Percentiles rank a stretch among this genome's conserved stretches.
phyloP scores from a whole-genome alignment of 75 land plant species.

The Pseudotsuga menziesii region DNA sequence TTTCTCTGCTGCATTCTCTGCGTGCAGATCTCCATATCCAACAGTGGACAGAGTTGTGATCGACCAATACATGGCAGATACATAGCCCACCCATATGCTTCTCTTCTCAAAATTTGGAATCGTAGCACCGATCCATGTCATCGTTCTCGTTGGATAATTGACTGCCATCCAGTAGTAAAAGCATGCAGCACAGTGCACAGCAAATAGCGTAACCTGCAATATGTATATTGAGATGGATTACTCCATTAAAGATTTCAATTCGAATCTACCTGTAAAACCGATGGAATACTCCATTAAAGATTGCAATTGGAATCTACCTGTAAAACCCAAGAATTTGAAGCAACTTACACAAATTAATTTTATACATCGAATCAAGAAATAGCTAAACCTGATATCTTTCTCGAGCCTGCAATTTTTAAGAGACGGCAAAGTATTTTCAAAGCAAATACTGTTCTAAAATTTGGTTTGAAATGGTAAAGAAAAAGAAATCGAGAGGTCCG shows the following conservation, averaged over 20 bases:
- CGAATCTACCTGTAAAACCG: too few species aligned
- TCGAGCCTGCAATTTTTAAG: conserved; percentile 42
- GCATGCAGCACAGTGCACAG: conserved; percentile 56
- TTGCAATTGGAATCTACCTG: neutral
- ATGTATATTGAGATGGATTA: neutral
- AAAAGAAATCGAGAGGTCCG: neutral
- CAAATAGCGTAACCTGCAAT: conserved; percentile 61
- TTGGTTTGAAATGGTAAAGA: too few species aligned
- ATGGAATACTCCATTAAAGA: neutral
- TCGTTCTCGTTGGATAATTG: conserved; percentile 17
- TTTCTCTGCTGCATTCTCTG: conserved; percentile 50
- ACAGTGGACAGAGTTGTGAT: conserved; percentile 60
- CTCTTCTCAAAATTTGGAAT: conserved; percentile 3
- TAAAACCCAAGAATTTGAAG: too few species aligned
- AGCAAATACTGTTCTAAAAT: neutral
- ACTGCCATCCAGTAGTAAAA: conserved; percentile 52
- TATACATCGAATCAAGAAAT: conserved; percentile 62
- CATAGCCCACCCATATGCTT: conserved; percentile 51
- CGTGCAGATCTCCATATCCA: conserved; percentile 66
- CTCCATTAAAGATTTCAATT: neutral
- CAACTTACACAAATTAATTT: conserved; percentile 25
- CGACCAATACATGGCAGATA: conserved; percentile 61
- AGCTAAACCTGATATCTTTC: conserved; percentile 67
- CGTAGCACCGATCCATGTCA: conserved; percentile 52
- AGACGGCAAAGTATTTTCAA: neutral